A percentile compares a stretch with the other conserved stretches of the same genome.
phyloP scores from a whole-genome alignment of 441 rosid species.

The Populus hybrid region DNA sequence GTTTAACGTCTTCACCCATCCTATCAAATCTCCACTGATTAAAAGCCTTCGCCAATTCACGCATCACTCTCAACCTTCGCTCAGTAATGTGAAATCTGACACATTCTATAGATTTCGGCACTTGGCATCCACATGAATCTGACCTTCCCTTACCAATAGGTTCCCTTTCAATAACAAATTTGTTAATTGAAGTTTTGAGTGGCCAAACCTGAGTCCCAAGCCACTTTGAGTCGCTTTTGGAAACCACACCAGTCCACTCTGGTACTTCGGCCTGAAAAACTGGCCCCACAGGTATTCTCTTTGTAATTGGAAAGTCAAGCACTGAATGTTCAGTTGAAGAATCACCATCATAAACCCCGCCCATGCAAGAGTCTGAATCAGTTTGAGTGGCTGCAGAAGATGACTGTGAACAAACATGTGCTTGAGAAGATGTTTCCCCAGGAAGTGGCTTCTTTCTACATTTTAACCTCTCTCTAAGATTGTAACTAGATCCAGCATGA shows the following conservation, averaged over 20 bases:
- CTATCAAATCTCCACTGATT: constrained; percentile 52
- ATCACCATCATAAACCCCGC: constrained; percentile 21
- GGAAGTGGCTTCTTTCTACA: constrained; percentile 25
- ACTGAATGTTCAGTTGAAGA: constrained; percentile 30
- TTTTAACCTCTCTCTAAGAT: constrained; percentile 67
- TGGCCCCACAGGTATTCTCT: constrained; percentile 52
- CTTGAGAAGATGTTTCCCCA: constrained; percentile 21
- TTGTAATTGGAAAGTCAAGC: constrained; percentile 34
- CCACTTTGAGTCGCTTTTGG: constrained; percentile 74
- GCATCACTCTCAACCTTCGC: constrained; percentile 51
- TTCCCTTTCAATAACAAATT: constrained; percentile 59
- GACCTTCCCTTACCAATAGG: constrained; percentile 87
- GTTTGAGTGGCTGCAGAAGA: constrained; percentile 24
- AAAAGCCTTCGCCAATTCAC: constrained; percentile 68
- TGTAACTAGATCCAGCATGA: constrained; percentile 58
- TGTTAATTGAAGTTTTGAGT: constrained; percentile 32
- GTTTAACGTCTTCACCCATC: constrained; percentile 71
- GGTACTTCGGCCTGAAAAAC: constrained; percentile 69
- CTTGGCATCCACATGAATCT: constrained; percentile 68
- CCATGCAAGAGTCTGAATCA: constrained; percentile 20
- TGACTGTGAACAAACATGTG: constrained; percentile 25
- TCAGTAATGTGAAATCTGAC: constrained; percentile 62
- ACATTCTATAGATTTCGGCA: constrained; percentile 58
- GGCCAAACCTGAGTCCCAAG: constrained; percentile 76
- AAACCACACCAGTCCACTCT: constrained; percentile 54